Conservation (phyloP, 2,329 filamentous ascomycete species). For the Sarocladium strictum region DNA sequence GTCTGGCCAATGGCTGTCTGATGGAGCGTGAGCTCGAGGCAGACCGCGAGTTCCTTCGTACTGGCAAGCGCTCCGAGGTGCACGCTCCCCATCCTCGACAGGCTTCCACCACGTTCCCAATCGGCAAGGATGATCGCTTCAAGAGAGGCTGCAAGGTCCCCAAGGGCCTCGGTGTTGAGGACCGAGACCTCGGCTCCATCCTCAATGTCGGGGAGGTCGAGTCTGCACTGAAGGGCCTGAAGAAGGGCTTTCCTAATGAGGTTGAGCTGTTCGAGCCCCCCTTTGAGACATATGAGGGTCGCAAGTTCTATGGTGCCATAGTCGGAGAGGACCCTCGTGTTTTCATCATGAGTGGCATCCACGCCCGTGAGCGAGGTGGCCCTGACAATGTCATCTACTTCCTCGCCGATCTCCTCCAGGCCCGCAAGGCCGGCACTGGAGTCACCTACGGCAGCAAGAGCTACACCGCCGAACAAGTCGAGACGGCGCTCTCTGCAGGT, state of each 20-base stretch:
- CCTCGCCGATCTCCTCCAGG: conserved; percentile 46
- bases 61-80: conserved; percentile 11
- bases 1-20: conserved; percentile 22
- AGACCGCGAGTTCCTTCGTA: conserved; percentile 13
- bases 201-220: conserved; percentile 35
- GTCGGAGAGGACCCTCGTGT: conserved; percentile 41
- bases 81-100: conserved; percentile 12
- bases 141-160: conserved; percentile 26
- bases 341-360: conserved; percentile 44
- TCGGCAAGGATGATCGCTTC: conserved; percentile 32
- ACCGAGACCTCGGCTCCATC: conserved; percentile 29
- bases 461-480: conserved; percentile 44
- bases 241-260: conserved; percentile 27
- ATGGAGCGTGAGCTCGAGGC: conserved; percentile 25
- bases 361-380: conserved; percentile 47
- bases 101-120: conserved; percentile 18
- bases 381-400: conserved; percentile 50
- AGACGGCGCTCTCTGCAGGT: conserved; percentile 40
- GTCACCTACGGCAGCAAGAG: conserved; percentile 41
- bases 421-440: conserved; percentile 39
- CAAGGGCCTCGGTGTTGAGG: conserved; percentile 19
- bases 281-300: conserved; percentile 35
- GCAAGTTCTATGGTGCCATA: conserved; percentile 31
- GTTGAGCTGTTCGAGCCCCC: conserved; percentile 33
- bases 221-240: conserved; percentile 33